Evolutionary conservation across 1,139 yeast species (phyloP).

Genomic region (Kodamaea fungicola): DNA sequence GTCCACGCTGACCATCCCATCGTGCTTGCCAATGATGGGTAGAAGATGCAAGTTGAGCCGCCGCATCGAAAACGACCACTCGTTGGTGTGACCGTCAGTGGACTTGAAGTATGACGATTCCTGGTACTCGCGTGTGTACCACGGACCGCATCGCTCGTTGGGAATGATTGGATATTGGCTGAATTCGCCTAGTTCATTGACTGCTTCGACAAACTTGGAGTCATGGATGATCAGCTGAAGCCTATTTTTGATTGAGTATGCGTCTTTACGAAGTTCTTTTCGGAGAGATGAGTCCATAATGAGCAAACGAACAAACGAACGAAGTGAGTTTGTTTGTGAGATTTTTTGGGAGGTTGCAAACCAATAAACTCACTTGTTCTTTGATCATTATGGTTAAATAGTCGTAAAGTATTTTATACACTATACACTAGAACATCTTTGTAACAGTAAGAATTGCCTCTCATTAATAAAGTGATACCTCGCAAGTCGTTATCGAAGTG

Average conservation of each 20-base stretch:
- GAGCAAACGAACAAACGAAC: not conserved
- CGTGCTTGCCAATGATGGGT: constrained; percentile 34
- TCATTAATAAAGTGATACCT: too few relatives aligned
- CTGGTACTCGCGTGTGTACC: constrained; percentile 61
- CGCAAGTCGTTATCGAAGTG: too few relatives aligned
- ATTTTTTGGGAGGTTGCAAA: too few relatives aligned
- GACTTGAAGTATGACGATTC: constrained; percentile 77
- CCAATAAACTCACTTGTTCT: too few relatives aligned
- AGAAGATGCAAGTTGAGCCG: constrained; percentile 72
- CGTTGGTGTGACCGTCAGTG: constrained; percentile 82
- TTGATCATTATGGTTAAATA: too few relatives aligned
- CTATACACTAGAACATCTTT: too few relatives aligned
- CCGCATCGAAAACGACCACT: constrained; percentile 75
- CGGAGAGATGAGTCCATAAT: constrained; percentile 12
- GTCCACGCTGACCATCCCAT: constrained; percentile 67
- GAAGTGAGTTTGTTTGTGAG: not conserved
- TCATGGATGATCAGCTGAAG: constrained; percentile 70
- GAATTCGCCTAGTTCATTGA: constrained; percentile 10
- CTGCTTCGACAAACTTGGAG: constrained; percentile 27
- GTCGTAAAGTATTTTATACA: too few relatives aligned
- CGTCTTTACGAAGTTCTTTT: constrained; percentile 47
- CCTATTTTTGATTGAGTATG: constrained; percentile 57
- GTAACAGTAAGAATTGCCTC: too few relatives aligned
- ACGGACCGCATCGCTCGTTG: constrained; percentile 83
- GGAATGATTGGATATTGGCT: constrained; percentile 48